Evolutionary conservation across 495 filamentous ascomycete species (phyloP).

Genomic region (Penicillium lividum): DNA sequence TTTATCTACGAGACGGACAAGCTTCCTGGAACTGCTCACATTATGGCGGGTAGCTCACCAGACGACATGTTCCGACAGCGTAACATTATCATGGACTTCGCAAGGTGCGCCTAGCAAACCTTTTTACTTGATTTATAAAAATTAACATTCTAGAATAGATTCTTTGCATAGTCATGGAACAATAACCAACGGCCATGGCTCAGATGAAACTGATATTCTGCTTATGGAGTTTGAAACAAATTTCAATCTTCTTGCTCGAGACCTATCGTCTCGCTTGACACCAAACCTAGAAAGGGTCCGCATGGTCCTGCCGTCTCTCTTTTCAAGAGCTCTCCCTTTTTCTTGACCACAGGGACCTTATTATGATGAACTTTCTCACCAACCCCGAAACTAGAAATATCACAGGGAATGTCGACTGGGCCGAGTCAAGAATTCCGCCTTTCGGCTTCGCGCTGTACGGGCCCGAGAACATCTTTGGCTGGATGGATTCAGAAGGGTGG

Average conservation of each 20-base stretch:
- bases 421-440: slow-evolving; percentile 42
- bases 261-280: slow-evolving; percentile 19
- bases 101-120: slow-evolving; percentile 14
- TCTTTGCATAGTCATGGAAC: slow-evolving; percentile 22
- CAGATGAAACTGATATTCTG: slow-evolving; percentile 10
- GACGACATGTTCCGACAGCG: slow-evolving; percentile 11
- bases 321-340: slow-evolving; percentile 33
- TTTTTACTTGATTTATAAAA: slow-evolving; percentile 10
- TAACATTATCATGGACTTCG: slow-evolving; percentile 19
- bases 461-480: slow-evolving; percentile 42
- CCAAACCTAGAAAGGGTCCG: slow-evolving; percentile 14
- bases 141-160: slow-evolving; percentile 11
- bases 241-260: slow-evolving; percentile 18
- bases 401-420: slow-evolving; percentile 50
- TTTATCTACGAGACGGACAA: slow-evolving; percentile 24
- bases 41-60: slow-evolving; percentile 16
- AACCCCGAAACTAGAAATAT: slow-evolving; percentile 40
- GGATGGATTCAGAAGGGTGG: slow-evolving; percentile 39
- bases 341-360: slow-evolving; percentile 50
- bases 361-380: slow-evolving; percentile 46
- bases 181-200: slow-evolving; percentile 11
- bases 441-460: slow-evolving; percentile 48
- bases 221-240: slow-evolving; percentile 17
- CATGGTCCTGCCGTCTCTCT: slow-evolving; percentile 30
- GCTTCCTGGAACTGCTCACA: slow-evolving; percentile 17